These are phyloP conservation scores for Candida endomychidarum DNA, from an alignment of 805 yeast genomes.

Conservation along the genomic window DNA sequence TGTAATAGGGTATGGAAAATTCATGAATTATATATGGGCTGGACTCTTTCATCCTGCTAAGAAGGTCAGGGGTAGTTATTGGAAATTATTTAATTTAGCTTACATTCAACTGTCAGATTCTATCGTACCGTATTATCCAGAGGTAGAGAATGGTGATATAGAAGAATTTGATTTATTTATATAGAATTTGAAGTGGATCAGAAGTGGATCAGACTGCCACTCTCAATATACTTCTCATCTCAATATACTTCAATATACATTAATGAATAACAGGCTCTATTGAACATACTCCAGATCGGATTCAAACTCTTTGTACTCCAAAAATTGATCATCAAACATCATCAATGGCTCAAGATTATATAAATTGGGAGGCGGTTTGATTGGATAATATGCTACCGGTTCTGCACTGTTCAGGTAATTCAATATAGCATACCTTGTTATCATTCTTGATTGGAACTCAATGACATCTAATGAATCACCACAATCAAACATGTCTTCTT, in stretches of 20 bases:
- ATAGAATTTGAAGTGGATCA: too few species aligned
- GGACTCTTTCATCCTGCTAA: conserved; percentile 94
- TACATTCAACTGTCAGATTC: conserved; percentile 75
- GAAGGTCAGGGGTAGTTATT: conserved; percentile 79
- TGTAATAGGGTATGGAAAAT: conserved; percentile 73
- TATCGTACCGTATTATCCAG: conserved; percentile 81
- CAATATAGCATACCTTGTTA: conserved; percentile 46
- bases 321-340: background rate
- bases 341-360: too few species aligned
- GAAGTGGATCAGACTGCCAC: too few species aligned
- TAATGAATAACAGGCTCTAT: too few species aligned
- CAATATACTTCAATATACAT: too few species aligned
- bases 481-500: conserved; percentile 14
- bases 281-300: conserved; percentile 12
- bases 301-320: conserved; percentile 25
- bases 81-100: conserved; percentile 78
- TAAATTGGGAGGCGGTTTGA: too few species aligned
- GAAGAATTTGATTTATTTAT: conserved; percentile 52
- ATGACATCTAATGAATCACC: conserved; percentile 27
- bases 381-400: too few species aligned
- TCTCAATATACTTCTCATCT: too few species aligned
- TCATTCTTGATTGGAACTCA: conserved; percentile 53
- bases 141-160: conserved; percentile 41
- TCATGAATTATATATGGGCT: conserved; percentile 75
- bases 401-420: conserved; percentile 37